Percentiles rank a stretch among this genome's conserved stretches.
phyloP scores from a whole-genome alignment of 352 stramenopile genomes.

The Globisporangium irregulare region DNA sequence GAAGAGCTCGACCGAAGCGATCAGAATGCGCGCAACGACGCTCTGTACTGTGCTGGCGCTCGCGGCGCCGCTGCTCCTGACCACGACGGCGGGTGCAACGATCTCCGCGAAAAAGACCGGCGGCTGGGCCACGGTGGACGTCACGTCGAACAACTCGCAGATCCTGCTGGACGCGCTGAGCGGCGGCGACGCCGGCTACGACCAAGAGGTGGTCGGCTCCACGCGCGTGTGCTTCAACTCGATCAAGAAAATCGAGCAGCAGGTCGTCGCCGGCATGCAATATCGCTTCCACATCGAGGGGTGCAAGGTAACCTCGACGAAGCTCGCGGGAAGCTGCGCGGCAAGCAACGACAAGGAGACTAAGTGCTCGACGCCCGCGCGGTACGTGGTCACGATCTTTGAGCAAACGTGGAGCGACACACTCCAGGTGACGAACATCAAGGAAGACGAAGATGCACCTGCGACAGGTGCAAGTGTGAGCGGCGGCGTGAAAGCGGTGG shows the following conservation, averaged over 20 bases:
- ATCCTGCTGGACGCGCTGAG: slow-evolving; percentile 13
- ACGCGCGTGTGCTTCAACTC: slow-evolving; percentile 43
- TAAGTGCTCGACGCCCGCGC: slow-evolving; percentile 22
- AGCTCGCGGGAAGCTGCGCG: slow-evolving; percentile 44
- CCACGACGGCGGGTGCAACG: background rate
- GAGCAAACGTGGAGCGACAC: slow-evolving; percentile 64
- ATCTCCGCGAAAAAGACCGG: background rate
- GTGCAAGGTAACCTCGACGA: slow-evolving; percentile 32
- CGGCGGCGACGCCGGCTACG: slow-evolving; percentile 20
- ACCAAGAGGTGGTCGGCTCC: slow-evolving; percentile 19
- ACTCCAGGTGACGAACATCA: slow-evolving; percentile 58
- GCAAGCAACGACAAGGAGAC: slow-evolving; percentile 10
- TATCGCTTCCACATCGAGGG: slow-evolving; percentile 68
- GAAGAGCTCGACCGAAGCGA: background rate
- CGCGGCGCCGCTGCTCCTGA: background rate
- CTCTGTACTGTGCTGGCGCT: background rate
- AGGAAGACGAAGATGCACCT: background rate
- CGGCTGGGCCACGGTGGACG: background rate
- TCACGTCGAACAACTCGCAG: slow-evolving; percentile 4
- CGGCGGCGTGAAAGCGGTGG: background rate
- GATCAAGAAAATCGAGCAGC: slow-evolving; percentile 22
- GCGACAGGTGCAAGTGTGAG: background rate
- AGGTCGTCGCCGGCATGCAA: slow-evolving; percentile 76
- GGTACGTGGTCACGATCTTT: slow-evolving; percentile 56
- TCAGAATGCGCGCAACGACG: slow-evolving; percentile 5